Base-by-base conservation (phyloP, 1,139 yeast species). In the Blastobotrys persicus region DNA sequence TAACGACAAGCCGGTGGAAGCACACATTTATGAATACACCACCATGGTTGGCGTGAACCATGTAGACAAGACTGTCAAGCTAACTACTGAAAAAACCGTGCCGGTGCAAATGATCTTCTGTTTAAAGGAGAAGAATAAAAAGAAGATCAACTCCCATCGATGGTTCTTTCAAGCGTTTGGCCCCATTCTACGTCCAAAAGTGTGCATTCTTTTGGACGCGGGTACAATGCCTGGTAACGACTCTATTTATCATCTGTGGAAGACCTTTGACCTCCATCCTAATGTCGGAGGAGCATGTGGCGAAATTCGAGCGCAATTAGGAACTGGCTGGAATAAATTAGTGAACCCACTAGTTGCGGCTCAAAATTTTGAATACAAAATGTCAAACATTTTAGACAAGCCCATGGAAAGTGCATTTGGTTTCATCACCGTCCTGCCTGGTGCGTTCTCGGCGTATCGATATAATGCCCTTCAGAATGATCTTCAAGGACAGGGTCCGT, bases 281-380 rank as follows among this genome's bases (percentile, higher is more conserved):
- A 74, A 77, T 51, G 88, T 86, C n/a, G 95, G 89, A 0, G 95
- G 95, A 17, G 89, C 94, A 1, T 86, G 95, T 75, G 95, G 95
- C 23, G 95, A 86, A 63, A 85, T 86, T 72, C 78, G 77, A 54
- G 87, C 85, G 1, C 75, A 83, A 53, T 71, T 85, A 51, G 92
- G 94, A 4, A 75, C 72, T 3, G 77, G 76, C 4, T 74, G 74
- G 49, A 68, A 69, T 48, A 72, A 83, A 49, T 72, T 86, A 45
- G 63, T 77, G 19, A 86, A 86, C 62, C 95, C 95, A 3, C 68
- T 86, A 45, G 91, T 86, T 7, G 91, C 94, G 0, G 88, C 92
- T 0, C 95, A 86, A 62, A 86, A 86, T 62, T 86, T 86, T 63
- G 95, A 86, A 65, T 86, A 86, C 67, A 86, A 86, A 65, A 85